These are phyloP conservation scores for Gossypium australe DNA, from an alignment of 345 rosid genomes.

Conservation along the genomic window DNA sequence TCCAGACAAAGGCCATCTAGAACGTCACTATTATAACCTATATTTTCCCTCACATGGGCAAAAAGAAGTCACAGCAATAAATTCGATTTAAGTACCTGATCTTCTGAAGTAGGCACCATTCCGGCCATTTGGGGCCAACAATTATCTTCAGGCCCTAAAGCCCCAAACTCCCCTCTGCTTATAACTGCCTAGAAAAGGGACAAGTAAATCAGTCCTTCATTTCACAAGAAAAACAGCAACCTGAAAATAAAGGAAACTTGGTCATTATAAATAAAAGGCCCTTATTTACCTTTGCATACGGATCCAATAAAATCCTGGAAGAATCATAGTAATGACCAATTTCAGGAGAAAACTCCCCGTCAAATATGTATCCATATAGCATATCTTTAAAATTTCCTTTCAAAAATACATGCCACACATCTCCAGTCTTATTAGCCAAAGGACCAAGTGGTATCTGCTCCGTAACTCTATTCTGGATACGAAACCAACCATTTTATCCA, in stretches of 20 bases:
- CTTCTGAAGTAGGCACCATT: conserved; percentile 55
- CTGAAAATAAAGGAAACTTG: neutral
- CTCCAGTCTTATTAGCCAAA: conserved; percentile 59
- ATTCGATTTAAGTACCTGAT: conserved; percentile 46
- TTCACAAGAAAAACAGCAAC: neutral
- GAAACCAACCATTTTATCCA: neutral
- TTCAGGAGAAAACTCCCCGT: conserved; percentile 63
- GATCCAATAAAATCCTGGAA: conserved; percentile 69
- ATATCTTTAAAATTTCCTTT: conserved; percentile 66
- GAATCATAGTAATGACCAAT: conserved; percentile 64
- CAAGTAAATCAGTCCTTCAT: neutral
- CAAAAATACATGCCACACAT: conserved; percentile 78
- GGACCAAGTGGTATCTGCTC: conserved; percentile 73
- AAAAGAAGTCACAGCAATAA: neutral
- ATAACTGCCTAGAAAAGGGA: conserved; percentile 61
- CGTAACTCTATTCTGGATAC: conserved; percentile 59
- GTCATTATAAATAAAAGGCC: conserved; percentile 1
- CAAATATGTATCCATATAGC: conserved; percentile 77
- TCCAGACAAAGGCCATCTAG: neutral
- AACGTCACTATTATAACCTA: neutral
- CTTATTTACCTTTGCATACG: conserved; percentile 68
- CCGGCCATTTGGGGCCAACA: conserved; percentile 98
- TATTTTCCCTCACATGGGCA: neutral
- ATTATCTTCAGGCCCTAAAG: conserved; percentile 53
- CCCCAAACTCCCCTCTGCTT: conserved; percentile 82